Base-by-base conservation (phyloP, 441 rosid genomes). In the Pelargonium australe region DNA sequence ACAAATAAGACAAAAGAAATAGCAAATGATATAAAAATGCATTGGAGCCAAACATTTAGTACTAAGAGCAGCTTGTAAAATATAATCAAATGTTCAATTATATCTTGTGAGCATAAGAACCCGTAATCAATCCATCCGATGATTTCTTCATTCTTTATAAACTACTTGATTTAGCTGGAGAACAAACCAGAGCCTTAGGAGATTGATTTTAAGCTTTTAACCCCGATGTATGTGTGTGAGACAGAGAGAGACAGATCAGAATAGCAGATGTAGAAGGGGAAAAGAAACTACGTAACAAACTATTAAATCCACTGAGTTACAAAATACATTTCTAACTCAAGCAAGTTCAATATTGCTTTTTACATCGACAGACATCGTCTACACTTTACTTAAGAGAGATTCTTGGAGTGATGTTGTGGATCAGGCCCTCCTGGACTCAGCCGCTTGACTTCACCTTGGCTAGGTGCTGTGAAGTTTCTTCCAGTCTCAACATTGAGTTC, bases 341-440 rank as follows among this genome's bases (percentile, higher is more conserved):
- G 58, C 17, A 51, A 51, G 58, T 11, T 8, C 58, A n/a, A 5
- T 51, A 16, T 4, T 51, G 58, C 58, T 51, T 51, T 2, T 51
- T 25, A 51, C 58, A 51, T 51, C 12, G 17, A 49, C 57, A 49
- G 58, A 51, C 58, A 51, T 51, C 19, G n/a, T n/a, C 13, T 14
- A 51, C 58, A 51, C 31, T n/a, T 51, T 2, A 10, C 10, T 49
- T 49, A 13, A 51, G 58, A 13, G 58, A 51, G 58, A 51, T 51
- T 51, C 58, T 13, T 8, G 12, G 58, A 3, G 14, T 51, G 58
- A 16, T 51, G 58, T 14, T 51, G 58, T 8, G 58, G 58, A 51
- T 51, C 58, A 51, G 58, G 58, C 19, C 58, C 58, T 51, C 58
- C 58, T 1, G 58, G 58, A 51, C 58, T 51, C 58, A 51, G 58